Evolutionary conservation across 106 monocot genomes (phyloP).

Genomic region (Agapanthus africanus): DNA sequence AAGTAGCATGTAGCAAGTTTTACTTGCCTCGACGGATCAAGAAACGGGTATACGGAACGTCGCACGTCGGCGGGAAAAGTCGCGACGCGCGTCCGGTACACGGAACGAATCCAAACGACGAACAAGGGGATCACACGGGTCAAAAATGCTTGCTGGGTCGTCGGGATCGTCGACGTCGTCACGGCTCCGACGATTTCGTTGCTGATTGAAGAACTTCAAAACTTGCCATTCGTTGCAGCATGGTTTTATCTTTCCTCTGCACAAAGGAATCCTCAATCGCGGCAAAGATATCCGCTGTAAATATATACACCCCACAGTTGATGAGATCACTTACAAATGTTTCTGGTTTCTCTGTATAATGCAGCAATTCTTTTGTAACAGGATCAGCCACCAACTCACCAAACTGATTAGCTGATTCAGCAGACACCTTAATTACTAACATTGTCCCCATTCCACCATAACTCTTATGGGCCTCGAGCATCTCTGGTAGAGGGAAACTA

Average conservation of each 20-base stretch:
- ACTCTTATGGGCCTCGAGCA: slow-evolving; percentile 44
- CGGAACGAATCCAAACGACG: too few species aligned
- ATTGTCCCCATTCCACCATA: slow-evolving; percentile 34
- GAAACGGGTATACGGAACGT: too few species aligned
- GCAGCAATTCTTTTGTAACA: slow-evolving; percentile 64
- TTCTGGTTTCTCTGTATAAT: slow-evolving; percentile 92
- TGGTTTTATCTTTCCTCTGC: slow-evolving; percentile 67
- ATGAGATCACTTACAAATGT: slow-evolving; percentile 96
- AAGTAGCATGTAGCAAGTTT: too few species aligned
- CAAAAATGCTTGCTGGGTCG: too few species aligned
- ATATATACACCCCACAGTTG: slow-evolving; percentile 97
- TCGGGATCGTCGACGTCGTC: too few species aligned
- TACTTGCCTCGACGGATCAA: too few species aligned
- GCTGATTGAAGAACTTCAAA: too few species aligned
- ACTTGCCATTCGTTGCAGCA: too few species aligned
- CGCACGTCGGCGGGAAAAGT: too few species aligned
- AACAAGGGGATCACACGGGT: too few species aligned
- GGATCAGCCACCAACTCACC: slow-evolving; percentile 91
- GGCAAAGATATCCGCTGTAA: slow-evolving; percentile 84
- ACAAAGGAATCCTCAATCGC: slow-evolving; percentile 70
- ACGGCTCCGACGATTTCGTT: too few species aligned
- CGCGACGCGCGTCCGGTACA: too few species aligned
- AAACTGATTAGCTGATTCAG: slow-evolving; percentile 59
- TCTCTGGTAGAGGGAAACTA: slow-evolving; percentile 80
- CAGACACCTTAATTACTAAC: slow-evolving; percentile 27